Evolutionary conservation across 2,329 filamentous ascomycete genomes (phyloP), one percentile per base, ranked within the genome.

Genomic region (Ampelomyces quisqualis): DNA sequence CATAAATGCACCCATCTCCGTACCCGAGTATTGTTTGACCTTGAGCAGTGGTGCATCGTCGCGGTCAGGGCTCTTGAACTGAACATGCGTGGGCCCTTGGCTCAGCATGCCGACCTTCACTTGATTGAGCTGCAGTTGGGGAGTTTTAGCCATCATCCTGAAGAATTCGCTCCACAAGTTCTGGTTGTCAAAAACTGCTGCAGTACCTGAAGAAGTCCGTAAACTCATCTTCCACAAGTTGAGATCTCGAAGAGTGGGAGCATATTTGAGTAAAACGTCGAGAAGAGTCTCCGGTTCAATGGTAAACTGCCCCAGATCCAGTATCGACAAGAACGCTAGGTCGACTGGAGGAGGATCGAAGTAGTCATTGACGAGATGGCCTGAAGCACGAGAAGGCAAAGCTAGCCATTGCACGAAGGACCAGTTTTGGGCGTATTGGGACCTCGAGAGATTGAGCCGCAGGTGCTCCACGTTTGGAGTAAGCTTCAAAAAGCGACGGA

Each of bases 401-500:
- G 28, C 72, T 67, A 79, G 9, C 52, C 56, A 58, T 15, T 51
- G 19, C 2, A 79, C 40, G 8, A 78, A 49, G 1, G 58, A 50
- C 11, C 37, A 40, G 8, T 55, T 51, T 0, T 58, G 48, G 2
- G 57, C 39, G 3, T 53, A 39, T 4, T 40, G 13, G 3, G 38
- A 35, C 28, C 50, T 55, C 17, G 49, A 44, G 20, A 77, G 75
- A 50, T 82, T 82, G 29, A 82, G 55, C 2, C 80, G 73, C 4
- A 84, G 65, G 50, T 79, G 74, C 20, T 70, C 69, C 5, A 84
- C 45, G 13, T 76, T 75, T 3, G 61, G 45, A 1, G 70, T 58
- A 19, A 59, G 59, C 1, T 56, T 53, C 4, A 80, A 58, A 34
- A 79, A 77, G 11, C 48, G 45, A 36, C 40, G 60, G 42, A 47